phyloP scores from a whole-genome alignment of 768 basidiomycete genomes.

The Tulasnella sp. region DNA sequence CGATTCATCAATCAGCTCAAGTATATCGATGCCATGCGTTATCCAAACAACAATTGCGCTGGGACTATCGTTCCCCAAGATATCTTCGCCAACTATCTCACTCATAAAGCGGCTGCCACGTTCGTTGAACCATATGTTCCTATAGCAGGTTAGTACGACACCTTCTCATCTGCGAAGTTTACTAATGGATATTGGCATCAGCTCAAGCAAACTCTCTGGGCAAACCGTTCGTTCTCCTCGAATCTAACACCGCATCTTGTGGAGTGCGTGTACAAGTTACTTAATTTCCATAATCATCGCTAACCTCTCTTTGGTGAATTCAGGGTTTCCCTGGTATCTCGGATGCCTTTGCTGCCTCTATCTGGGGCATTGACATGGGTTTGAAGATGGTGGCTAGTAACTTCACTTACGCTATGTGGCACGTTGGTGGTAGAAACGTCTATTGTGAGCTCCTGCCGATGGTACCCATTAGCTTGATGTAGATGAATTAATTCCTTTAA shows the following conservation, averaged over 20 bases:
- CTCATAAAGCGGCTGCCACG: conserved; percentile 39
- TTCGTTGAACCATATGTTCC: conserved; percentile 41
- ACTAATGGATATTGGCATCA: conserved; percentile 7
- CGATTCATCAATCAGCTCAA: conserved; percentile 20
- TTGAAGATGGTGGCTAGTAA: conserved; percentile 38
- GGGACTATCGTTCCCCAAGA: conserved; percentile 26
- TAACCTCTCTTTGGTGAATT: conserved; percentile 29
- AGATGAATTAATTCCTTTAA: not conserved
- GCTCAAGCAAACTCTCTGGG: conserved; percentile 27
- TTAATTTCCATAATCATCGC: too few species aligned
- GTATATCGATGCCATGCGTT: conserved; percentile 14
- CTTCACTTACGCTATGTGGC: conserved; percentile 36
- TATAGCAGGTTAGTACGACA: conserved; percentile 24
- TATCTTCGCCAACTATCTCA: conserved; percentile 41
- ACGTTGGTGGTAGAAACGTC: conserved; percentile 36
- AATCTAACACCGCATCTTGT: conserved; percentile 47
- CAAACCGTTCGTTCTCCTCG: conserved; percentile 48
- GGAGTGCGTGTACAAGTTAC: too few species aligned
- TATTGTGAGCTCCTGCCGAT: conserved; percentile 38
- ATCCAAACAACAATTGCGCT: conserved; percentile 28
- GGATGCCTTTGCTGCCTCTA: not conserved
- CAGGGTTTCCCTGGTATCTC: not conserved
- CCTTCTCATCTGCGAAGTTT: not conserved
- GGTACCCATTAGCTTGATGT: not conserved
- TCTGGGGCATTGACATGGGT: conserved; percentile 30